Base-by-base conservation (phyloP, 2,329 filamentous ascomycete genomes). In the Alternaria gaisen region DNA sequence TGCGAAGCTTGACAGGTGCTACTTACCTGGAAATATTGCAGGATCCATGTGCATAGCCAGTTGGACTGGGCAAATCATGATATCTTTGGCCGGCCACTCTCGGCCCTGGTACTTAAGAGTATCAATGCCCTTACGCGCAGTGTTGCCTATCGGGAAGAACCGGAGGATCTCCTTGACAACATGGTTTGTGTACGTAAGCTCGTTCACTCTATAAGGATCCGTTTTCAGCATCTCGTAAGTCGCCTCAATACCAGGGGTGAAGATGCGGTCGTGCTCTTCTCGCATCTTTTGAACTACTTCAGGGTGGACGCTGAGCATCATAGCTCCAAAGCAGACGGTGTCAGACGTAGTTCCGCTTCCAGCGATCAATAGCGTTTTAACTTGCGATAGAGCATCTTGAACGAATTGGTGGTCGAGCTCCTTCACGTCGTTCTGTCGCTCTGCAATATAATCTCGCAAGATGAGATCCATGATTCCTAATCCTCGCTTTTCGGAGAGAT, bases 161-260 rank as follows among this genome's bases (percentile, higher is more conserved):
- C 86, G 80, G 3, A 88, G 76, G 1, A 81, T 80, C 72, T 88
- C 86, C 59, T 84, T 84, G 61, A 86, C 80, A 8, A 86, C 80
- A 26, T 84, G 85, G 5, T 74, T 75, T 3, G 84, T 85, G 69
- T 85, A 87, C 0, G 80, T 78, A 24, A 88, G 77, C 42, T 81
- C 76, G 70, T 84, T 85, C 51, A 88, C 77, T 4, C 83, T 76
- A 26, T 79, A 71, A 0, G 83, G 81, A 26, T 84, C 75, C 2
- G 77, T 63, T 34, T 76, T 71, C 20, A 88, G 76, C 28, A 78
- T 71, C 3, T 72, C 66, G 30, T 79, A 80, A 0, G 79, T 78
- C 5, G 72, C 71, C 5, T 76, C 67, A 9, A 77, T 68, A 42
- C 83, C 78, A 0, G 79, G 57, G 11, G 84, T 82, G 42, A 87